Evolutionary conservation across 2,329 filamentous ascomycete species (phyloP).

Genomic region (Ceratocystis destructans): DNA sequence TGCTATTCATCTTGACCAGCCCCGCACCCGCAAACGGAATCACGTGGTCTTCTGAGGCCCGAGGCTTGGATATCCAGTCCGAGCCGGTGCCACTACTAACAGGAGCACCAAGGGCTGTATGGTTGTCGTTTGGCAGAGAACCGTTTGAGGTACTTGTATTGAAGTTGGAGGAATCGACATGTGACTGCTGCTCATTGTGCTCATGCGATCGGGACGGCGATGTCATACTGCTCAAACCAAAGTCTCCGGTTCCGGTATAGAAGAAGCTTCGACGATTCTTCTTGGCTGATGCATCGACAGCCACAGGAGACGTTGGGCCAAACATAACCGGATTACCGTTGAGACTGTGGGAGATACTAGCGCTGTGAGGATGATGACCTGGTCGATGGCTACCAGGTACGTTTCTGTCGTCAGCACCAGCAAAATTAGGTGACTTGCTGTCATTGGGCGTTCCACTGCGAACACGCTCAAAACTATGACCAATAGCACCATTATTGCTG

Average conservation of each 20-base stretch:
- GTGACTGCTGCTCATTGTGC: constrained; percentile 1
- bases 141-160: neutral
- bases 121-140: neutral
- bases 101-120: constrained; percentile 18
- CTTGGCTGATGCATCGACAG: constrained; percentile 8
- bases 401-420: neutral
- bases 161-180: neutral
- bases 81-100: constrained; percentile 23
- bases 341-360: constrained; percentile 14
- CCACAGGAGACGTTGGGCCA: neutral
- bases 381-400: neutral
- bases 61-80: constrained; percentile 23
- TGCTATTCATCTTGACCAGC: constrained; percentile 42
- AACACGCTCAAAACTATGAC: constrained; percentile 13
- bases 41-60: constrained; percentile 8
- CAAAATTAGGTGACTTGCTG: neutral
- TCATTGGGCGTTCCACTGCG: constrained; percentile 16
- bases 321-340: constrained; percentile 18
- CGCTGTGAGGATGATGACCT: constrained; percentile 9
- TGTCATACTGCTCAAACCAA: constrained; percentile 8
- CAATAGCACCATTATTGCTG: constrained; percentile 4
- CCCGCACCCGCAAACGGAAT: constrained; percentile 23
- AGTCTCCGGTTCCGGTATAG: constrained; percentile 7
- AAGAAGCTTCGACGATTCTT: constrained; percentile 19
- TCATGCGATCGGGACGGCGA: constrained; percentile 2